These are phyloP conservation scores for Rubroshorea leprosula DNA, from an alignment of 345 rosid species.

Conservation along the genomic window DNA sequence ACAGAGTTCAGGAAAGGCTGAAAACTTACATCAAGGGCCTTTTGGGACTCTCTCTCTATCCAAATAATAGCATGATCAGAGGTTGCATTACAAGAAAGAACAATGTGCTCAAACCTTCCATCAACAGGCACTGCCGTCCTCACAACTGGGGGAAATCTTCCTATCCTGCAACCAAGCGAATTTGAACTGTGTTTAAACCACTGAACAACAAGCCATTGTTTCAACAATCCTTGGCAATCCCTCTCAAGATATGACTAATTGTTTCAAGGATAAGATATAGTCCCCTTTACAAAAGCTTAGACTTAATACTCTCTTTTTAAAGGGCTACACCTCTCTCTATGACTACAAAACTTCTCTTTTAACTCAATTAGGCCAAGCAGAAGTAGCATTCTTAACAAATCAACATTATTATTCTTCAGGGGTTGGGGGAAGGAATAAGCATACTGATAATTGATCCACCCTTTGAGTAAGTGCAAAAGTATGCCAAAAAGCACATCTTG, in stretches of 20 bases:
- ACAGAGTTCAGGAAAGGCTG: neutral
- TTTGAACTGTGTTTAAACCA: conserved; percentile 1
- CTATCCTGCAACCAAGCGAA: conserved; percentile 45
- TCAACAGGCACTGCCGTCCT: conserved; percentile 97
- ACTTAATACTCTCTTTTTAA: neutral
- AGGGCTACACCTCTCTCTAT: neutral
- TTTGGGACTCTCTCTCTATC: conserved; percentile 82
- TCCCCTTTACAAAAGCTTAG: neutral
- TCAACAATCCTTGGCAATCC: neutral
- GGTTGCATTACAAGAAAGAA: conserved; percentile 83
- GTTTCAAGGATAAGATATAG: neutral
- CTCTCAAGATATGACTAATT: neutral
- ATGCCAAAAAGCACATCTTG: neutral
- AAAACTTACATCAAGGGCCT: conserved; percentile 69
- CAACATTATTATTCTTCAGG: too few relatives aligned
- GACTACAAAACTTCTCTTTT: too few relatives aligned
- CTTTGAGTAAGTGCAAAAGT: neutral
- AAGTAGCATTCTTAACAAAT: neutral
- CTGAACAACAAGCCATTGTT: neutral
- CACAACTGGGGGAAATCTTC: conserved; percentile 90
- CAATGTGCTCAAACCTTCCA: conserved; percentile 89
- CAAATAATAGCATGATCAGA: conserved; percentile 85
- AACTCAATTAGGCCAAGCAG: neutral
- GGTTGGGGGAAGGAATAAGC: too few relatives aligned
- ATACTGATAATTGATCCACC: too few relatives aligned